Conservation (phyloP, 352 stramenopile species). For the Phytophthora litchii region DNA sequence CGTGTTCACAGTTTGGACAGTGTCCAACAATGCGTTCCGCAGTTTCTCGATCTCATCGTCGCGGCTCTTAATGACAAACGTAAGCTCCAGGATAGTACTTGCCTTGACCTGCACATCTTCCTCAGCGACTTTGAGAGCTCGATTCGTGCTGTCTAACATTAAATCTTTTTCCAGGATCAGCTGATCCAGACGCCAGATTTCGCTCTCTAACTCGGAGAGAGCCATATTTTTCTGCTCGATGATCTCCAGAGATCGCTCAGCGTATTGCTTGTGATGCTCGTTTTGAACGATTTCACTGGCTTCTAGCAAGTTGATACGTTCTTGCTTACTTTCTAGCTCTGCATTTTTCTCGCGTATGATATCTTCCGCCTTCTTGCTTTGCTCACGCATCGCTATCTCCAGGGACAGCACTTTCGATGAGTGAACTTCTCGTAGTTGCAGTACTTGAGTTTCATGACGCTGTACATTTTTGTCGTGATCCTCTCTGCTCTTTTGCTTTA, state of each 20-base stretch:
- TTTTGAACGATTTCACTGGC: slow-evolving; percentile 20
- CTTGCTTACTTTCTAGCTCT: slow-evolving; percentile 31
- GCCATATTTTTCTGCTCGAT: slow-evolving; percentile 52
- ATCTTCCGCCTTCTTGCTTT: slow-evolving; percentile 39
- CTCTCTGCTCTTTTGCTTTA: slow-evolving; percentile 42
- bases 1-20: slow-evolving; percentile 55
- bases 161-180: slow-evolving; percentile 19
- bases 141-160: slow-evolving; percentile 34
- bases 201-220: slow-evolving; percentile 37
- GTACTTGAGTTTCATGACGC: slow-evolving; percentile 33
- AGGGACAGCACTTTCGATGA: slow-evolving; percentile 43
- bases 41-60: slow-evolving; percentile 75
- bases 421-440: slow-evolving; percentile 54
- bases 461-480: slow-evolving; percentile 40
- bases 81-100: slow-evolving; percentile 72
- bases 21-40: slow-evolving; percentile 52
- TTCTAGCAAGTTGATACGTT: slow-evolving; percentile 34
- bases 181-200: slow-evolving; percentile 33
- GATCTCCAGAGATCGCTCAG: slow-evolving; percentile 26
- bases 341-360: slow-evolving; percentile 19
- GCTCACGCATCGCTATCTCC: slow-evolving; percentile 55
- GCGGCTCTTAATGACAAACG: slow-evolving; percentile 75
- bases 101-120: slow-evolving; percentile 61
- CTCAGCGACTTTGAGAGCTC: slow-evolving; percentile 33
- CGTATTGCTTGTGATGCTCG: slow-evolving; percentile 14